Evolutionary conservation across 768 basidiomycete genomes (phyloP).

Genomic region (Boletellus emodensis): DNA sequence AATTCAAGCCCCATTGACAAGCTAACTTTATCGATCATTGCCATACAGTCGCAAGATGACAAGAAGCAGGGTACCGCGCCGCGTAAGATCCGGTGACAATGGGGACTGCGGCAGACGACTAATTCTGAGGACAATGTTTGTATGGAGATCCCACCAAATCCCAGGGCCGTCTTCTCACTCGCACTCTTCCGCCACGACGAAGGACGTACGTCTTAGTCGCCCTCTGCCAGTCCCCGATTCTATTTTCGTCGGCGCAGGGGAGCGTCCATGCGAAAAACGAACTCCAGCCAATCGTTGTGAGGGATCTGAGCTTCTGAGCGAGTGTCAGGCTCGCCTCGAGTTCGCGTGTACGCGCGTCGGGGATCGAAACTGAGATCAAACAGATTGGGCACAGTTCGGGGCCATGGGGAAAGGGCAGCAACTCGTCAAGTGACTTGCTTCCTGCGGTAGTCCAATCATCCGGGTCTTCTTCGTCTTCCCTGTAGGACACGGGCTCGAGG

Average conservation of each 20-base stretch:
- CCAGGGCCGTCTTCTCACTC: constrained; percentile 43
- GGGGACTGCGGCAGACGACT: background rate
- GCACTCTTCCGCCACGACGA: constrained; percentile 38
- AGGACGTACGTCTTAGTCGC: constrained; percentile 41
- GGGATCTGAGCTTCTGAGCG: constrained; percentile 40
- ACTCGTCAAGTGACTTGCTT: constrained; percentile 5
- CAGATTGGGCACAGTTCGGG: constrained; percentile 39
- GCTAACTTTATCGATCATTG: background rate
- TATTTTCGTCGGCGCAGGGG: constrained; percentile 13
- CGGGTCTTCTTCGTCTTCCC: constrained; percentile 14
- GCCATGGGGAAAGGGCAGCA: constrained; percentile 28
- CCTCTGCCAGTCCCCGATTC: constrained; percentile 20
- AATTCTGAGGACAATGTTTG: background rate
- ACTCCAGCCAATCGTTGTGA: constrained; percentile 50
- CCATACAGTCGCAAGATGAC: background rate
- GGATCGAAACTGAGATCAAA: constrained; percentile 18
- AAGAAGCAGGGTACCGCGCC: background rate
- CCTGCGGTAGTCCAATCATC: background rate
- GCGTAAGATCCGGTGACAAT: background rate
- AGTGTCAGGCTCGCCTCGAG: constrained; percentile 45
- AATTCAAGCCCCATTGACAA: background rate
- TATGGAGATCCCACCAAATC: constrained; percentile 4
- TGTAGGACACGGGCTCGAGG: constrained; percentile 21
- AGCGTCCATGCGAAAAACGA: constrained; percentile 38
- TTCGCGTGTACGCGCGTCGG: constrained; percentile 40